A percentile compares a stretch with the other conserved stretches of the same genome.
Conservation (phyloP, 768 basidiomycete genomes). For the Arthromyces matolae region DNA sequence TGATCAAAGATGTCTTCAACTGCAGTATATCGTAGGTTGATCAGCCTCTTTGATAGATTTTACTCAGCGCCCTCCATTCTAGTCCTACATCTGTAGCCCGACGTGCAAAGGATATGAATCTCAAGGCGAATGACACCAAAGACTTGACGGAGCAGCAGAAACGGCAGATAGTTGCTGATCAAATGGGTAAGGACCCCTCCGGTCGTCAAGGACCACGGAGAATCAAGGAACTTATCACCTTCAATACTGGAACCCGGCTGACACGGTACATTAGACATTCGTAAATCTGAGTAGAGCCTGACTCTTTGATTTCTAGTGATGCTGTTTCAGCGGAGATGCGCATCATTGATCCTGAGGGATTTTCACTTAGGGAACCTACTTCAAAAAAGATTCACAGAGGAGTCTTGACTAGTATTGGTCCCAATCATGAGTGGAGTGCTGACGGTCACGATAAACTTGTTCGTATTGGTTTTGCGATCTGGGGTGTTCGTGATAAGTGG, state of each 20-base stretch:
- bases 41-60: too few relatives aligned
- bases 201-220: constrained; percentile 22
- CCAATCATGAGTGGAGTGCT: constrained; percentile 28
- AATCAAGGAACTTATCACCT: too few relatives aligned
- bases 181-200: constrained; percentile 31
- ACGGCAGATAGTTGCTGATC: constrained; percentile 28
- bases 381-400: constrained; percentile 22
- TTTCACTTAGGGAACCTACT: constrained; percentile 20
- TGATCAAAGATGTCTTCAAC: constrained; percentile 20
- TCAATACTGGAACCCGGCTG: constrained; percentile 27
- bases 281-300: too few relatives aligned
- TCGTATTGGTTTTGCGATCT: constrained; percentile 29
- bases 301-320: too few relatives aligned
- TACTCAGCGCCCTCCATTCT: too few relatives aligned
- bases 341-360: constrained; percentile 20
- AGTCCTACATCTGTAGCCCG: constrained; percentile 27
- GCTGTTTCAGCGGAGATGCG: constrained; percentile 19
- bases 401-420: constrained; percentile 19
- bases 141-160: constrained; percentile 24
- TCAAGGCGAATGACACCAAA: constrained; percentile 23
- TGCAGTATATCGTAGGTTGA: constrained; percentile 25
- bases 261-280: constrained; percentile 14
- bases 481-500: constrained; percentile 25
- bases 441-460: constrained; percentile 34
- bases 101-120: constrained; percentile 20